Percentiles rank a stretch among this genome's conserved stretches.
phyloP scores from a whole-genome alignment of 2,329 filamentous ascomycete species.

The Scedosporium boydii region DNA sequence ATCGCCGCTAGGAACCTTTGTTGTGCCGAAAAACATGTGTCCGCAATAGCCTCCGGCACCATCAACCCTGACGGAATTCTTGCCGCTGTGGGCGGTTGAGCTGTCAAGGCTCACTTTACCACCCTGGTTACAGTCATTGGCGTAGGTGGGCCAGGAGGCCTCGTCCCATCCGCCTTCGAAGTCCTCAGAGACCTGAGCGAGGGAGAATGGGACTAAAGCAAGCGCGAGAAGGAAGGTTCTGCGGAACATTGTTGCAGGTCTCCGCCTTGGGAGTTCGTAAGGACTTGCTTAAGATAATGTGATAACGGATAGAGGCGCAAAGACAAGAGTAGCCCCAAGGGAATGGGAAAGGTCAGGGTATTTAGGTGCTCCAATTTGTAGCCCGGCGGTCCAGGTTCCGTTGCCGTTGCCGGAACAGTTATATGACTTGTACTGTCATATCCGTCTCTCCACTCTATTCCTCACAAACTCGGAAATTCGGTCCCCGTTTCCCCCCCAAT shows the following conservation, averaged over 20 bases:
- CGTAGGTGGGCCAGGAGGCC: slow-evolving; percentile 48
- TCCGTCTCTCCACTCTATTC: too few relatives aligned
- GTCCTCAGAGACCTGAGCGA: slow-evolving; percentile 43
- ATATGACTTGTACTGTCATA: too few relatives aligned
- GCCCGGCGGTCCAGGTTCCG: too few relatives aligned
- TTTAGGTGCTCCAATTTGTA: too few relatives aligned
- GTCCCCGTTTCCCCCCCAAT: too few relatives aligned
- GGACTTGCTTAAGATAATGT: too few relatives aligned
- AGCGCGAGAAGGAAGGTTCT: slow-evolving; percentile 34
- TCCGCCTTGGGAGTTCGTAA: too few relatives aligned
- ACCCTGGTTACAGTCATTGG: slow-evolving; percentile 49
- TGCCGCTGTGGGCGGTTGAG: slow-evolving; percentile 44
- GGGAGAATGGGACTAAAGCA: slow-evolving; percentile 33
- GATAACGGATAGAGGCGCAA: too few relatives aligned
- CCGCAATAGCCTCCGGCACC: slow-evolving; percentile 46
- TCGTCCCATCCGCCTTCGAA: slow-evolving; percentile 51
- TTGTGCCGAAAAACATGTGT: slow-evolving; percentile 53
- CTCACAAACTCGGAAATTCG: too few relatives aligned
- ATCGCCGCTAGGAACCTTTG: slow-evolving; percentile 43
- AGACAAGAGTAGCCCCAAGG: too few relatives aligned
- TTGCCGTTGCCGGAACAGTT: too few relatives aligned
- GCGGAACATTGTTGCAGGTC: slow-evolving; percentile 16
- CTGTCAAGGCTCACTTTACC: slow-evolving; percentile 47
- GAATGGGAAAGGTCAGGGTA: too few relatives aligned
- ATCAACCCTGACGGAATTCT: slow-evolving; percentile 42